Evolutionary conservation across 116 monocot species (phyloP).

Genomic region (Papilionanthe hybrid): DNA sequence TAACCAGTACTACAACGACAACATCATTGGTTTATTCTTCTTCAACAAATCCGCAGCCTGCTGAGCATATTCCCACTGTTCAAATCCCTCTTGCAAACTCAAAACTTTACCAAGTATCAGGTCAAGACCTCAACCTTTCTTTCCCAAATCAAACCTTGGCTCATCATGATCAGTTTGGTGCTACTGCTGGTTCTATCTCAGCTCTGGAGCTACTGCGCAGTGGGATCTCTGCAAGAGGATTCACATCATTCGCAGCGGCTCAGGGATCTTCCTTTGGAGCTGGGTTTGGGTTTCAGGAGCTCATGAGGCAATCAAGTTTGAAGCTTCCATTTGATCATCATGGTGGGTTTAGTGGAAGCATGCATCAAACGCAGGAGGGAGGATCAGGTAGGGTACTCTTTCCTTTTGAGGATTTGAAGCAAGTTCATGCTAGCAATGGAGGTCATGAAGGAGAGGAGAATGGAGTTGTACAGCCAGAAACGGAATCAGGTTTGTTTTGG

Average conservation of each 20-base stretch:
- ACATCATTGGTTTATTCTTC: neutral
- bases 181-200: neutral
- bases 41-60: neutral
- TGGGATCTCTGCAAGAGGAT: neutral
- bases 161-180: neutral
- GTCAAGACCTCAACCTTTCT: neutral
- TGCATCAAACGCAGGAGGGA: conserved; percentile 3
- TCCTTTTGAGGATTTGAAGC: conserved; percentile 6
- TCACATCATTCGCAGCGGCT: too few species aligned
- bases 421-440: neutral
- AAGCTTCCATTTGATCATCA: conserved; percentile 6
- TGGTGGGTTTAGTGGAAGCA: neutral
- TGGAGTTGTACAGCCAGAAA: neutral
- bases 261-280: neutral
- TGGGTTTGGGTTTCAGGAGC: conserved; percentile 11
- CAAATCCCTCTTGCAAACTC: neutral
- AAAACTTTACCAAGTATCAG: neutral
- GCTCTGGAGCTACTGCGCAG: conserved; percentile 1
- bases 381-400: neutral
- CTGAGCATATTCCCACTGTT: neutral
- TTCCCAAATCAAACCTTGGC: neutral
- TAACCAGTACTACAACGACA: neutral
- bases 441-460: neutral
- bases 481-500: neutral
- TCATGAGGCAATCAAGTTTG: neutral